Evolutionary conservation across 805 yeast genomes (phyloP).

Genomic region (Lipomyces japonicus): DNA sequence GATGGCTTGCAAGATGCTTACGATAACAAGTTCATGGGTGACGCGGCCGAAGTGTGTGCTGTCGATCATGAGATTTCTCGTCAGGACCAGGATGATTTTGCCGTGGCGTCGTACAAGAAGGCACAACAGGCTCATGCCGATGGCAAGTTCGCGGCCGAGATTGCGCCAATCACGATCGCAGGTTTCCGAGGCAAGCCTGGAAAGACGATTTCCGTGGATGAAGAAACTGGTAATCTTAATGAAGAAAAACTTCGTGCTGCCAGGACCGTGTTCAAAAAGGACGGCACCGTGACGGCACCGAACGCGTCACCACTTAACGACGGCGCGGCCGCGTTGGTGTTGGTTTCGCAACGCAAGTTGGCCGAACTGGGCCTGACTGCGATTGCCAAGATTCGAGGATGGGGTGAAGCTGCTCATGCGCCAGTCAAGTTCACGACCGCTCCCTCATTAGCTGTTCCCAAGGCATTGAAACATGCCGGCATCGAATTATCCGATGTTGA

Average conservation of each 20-base stretch:
- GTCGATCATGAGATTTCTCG: constrained; percentile 70
- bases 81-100: constrained; percentile 85
- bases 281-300: constrained; percentile 96
- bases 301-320: constrained; percentile 95
- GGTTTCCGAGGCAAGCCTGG: constrained; percentile 67
- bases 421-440: constrained; percentile 96
- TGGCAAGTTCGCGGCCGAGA: constrained; percentile 80
- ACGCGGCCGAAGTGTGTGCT: constrained; percentile 96
- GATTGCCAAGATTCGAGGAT: constrained; percentile 79
- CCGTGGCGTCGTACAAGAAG: constrained; percentile 76
- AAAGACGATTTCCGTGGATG: constrained; percentile 73
- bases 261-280: constrained; percentile 91
- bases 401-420: constrained; percentile 98
- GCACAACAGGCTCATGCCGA: constrained; percentile 75
- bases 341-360: constrained; percentile 80
- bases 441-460: constrained; percentile 91
- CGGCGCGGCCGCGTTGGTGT: constrained; percentile 93
- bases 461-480: constrained; percentile 86
- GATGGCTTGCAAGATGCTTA: constrained; percentile 95
- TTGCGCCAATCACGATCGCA: constrained; percentile 82
- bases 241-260: constrained; percentile 74
- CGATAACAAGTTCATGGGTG: constrained; percentile 88
- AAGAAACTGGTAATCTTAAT: constrained; percentile 75
- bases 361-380: constrained; percentile 85
- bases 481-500: constrained; percentile 65